phyloP scores from a whole-genome alignment of 768 basidiomycete species.

The Lactarius tabidus region DNA sequence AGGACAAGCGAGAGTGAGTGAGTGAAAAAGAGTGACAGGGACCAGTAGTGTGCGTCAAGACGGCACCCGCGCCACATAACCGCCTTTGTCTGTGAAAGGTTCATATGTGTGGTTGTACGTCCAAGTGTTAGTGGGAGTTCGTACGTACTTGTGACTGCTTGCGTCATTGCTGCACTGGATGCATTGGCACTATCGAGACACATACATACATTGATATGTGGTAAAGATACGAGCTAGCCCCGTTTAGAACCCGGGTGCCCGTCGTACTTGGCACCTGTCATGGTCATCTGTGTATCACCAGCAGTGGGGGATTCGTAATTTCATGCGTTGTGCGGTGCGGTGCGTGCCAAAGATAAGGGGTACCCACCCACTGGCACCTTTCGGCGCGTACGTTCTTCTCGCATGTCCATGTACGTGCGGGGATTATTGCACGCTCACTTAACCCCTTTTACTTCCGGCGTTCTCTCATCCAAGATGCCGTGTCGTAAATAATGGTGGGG shows the following conservation, averaged over 20 bases:
- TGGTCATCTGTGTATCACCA: too few relatives aligned
- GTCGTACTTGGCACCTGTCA: neutral
- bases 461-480: neutral
- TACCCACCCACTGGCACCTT: neutral
- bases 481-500: neutral
- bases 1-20: neutral
- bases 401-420: neutral
- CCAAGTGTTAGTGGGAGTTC: neutral
- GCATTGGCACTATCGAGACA: neutral
- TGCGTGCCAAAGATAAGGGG: neutral
- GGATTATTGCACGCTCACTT: neutral
- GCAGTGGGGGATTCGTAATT: neutral
- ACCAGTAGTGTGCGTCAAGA: neutral
- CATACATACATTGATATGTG: neutral
- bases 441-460: neutral
- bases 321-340: neutral
- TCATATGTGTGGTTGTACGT: neutral
- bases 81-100: neutral
- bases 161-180: neutral
- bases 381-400: neutral
- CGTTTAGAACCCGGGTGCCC: neutral
- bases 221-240: neutral
- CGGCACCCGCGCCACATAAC: neutral
- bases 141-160: neutral
- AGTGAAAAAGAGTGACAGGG: neutral